Percentiles rank a stretch among this genome's conserved stretches.
These are phyloP conservation scores for Fistulina hepatica DNA, from an alignment of 1,284 basidiomycete genomes.

Conservation along the genomic window DNA sequence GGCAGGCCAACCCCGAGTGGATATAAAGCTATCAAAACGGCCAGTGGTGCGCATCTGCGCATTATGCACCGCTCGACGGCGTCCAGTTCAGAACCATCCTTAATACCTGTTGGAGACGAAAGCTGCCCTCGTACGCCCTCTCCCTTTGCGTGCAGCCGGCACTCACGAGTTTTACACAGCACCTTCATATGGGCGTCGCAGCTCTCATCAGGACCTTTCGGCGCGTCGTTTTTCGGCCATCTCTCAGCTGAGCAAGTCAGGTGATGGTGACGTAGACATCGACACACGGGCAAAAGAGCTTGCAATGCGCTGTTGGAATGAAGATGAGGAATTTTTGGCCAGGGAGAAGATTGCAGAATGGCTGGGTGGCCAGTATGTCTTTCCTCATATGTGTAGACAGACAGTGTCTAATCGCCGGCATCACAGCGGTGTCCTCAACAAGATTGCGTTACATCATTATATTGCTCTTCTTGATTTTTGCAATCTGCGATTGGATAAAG, in stretches of 20 bases:
- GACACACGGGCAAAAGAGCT: slow-evolving; percentile 63
- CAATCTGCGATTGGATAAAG: slow-evolving; percentile 72
- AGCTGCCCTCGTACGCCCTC: slow-evolving; percentile 29
- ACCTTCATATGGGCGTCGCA: slow-evolving; percentile 20
- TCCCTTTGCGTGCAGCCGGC: too few species aligned
- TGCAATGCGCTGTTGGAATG: slow-evolving; percentile 76
- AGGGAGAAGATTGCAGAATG: slow-evolving; percentile 94
- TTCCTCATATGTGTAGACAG: slow-evolving; percentile 1
- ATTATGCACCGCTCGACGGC: slow-evolving; percentile 58
- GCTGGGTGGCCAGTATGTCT: slow-evolving; percentile 75
- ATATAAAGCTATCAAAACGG: slow-evolving; percentile 17
- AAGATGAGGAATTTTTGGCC: slow-evolving; percentile 74
- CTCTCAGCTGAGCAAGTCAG: too few species aligned
- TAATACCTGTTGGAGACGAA: slow-evolving; percentile 44
- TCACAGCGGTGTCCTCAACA: slow-evolving; percentile 63
- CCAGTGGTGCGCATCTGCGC: slow-evolving; percentile 36
- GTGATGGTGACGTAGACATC: slow-evolving; percentile 32
- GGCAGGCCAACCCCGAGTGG: too few species aligned
- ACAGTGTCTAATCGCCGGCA: slow-evolving; percentile 12
- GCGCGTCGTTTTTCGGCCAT: too few species aligned
- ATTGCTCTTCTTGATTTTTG: slow-evolving; percentile 87
- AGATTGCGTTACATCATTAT: slow-evolving; percentile 66
- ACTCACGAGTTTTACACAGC: slow-evolving; percentile 9
- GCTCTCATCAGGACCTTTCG: slow-evolving; percentile 45
- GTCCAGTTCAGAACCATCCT: slow-evolving; percentile 68